These are phyloP conservation scores for Exophiala sp. DNA, from an alignment of 2,329 filamentous ascomycete genomes.

Conservation along the genomic window DNA sequence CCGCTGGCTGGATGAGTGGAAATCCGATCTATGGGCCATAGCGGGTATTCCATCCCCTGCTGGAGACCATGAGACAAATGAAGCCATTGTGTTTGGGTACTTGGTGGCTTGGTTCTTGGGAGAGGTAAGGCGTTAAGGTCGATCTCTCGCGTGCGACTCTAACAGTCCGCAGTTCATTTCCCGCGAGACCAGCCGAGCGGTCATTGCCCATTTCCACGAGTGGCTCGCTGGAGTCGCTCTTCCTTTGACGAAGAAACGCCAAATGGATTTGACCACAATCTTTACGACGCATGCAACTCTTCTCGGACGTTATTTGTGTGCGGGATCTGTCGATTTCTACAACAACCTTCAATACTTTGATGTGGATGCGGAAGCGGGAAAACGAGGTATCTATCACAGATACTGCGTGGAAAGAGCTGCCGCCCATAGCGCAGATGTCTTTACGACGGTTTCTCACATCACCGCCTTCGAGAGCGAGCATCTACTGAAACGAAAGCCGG, in stretches of 20 bases:
- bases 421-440: slow-evolving; percentile 87
- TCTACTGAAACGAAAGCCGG: slow-evolving; percentile 91
- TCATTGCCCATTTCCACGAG: slow-evolving; percentile 98
- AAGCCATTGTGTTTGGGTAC: slow-evolving; percentile 96
- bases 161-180: slow-evolving; percentile 66
- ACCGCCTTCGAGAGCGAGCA: slow-evolving; percentile 98
- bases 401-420: slow-evolving; percentile 97
- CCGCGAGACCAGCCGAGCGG: slow-evolving; percentile 83
- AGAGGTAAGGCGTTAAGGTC: slow-evolving; percentile 58
- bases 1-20: slow-evolving; percentile 90
- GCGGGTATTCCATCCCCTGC: slow-evolving; percentile 91
- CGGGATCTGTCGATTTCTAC: slow-evolving; percentile 97
- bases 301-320: slow-evolving; percentile 90
- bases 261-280: slow-evolving; percentile 94
- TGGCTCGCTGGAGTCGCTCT: slow-evolving; percentile 94
- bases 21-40: slow-evolving; percentile 86
- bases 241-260: slow-evolving; percentile 84
- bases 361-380: slow-evolving; percentile 91
- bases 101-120: slow-evolving; percentile 96
- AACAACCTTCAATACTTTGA: slow-evolving; percentile 98
- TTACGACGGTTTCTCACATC: slow-evolving; percentile 97
- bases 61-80: slow-evolving; percentile 90
- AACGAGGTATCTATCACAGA: slow-evolving; percentile 95
- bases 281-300: slow-evolving; percentile 97
- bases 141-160: background rate